Percentiles rank a stretch among this genome's conserved stretches.
These are phyloP conservation scores for Halophytophthora polymorphica DNA, from an alignment of 352 stramenopile genomes.

Conservation along the genomic window DNA sequence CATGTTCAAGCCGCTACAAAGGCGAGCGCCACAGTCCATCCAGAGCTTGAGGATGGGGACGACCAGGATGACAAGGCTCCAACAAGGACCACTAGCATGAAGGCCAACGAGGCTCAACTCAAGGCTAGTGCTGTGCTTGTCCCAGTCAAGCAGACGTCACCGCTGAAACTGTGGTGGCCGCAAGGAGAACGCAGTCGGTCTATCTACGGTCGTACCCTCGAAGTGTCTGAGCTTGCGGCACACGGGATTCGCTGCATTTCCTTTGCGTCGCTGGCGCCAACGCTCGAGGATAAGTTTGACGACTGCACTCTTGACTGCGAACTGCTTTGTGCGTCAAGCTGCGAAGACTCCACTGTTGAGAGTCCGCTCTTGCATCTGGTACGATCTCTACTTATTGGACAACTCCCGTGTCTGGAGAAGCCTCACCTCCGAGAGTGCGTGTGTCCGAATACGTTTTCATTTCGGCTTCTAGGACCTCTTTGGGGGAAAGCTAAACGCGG, in stretches of 20 bases:
- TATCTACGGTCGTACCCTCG: conserved; percentile 12
- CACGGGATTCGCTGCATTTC: conserved; percentile 23
- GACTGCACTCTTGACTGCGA: conserved; percentile 10
- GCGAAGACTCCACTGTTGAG: conserved; percentile 4
- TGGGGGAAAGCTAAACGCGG: too few species aligned
- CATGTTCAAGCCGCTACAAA: conserved; percentile 45
- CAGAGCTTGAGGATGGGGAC: conserved; percentile 11
- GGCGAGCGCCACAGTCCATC: conserved; percentile 30
- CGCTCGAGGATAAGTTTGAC: not conserved
- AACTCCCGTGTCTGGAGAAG: conserved; percentile 15
- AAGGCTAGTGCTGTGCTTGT: conserved; percentile 26
- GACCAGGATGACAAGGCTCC: not conserved
- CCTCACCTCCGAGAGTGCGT: too few species aligned
- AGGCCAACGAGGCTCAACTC: conserved; percentile 16
- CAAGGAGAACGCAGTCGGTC: conserved; percentile 3
- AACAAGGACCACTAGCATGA: not conserved
- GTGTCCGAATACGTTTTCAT: not conserved
- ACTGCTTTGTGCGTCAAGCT: conserved; percentile 26
- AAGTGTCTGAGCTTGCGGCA: conserved; percentile 10
- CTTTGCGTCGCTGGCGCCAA: conserved; percentile 13
- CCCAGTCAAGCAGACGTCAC: conserved; percentile 7
- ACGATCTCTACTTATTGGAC: not conserved
- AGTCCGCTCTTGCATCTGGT: conserved; percentile 28
- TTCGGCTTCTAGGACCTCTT: not conserved
- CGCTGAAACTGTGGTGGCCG: conserved; percentile 9